Conservation (phyloP, 164 flowering plant species). For the Platanus orientalis region DNA sequence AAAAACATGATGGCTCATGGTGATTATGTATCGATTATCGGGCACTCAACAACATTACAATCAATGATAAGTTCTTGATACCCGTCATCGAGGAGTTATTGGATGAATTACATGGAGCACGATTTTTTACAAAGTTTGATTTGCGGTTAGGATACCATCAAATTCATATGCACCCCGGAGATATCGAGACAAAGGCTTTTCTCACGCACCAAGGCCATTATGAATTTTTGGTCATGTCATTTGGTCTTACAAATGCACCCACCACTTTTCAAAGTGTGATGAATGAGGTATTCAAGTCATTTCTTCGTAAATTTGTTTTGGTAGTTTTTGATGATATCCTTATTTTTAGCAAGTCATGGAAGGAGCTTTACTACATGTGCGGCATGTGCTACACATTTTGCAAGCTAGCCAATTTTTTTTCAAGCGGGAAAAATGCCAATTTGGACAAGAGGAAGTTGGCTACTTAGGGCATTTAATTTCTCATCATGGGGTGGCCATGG, state of each 20-base stretch:
- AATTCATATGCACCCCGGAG: background rate
- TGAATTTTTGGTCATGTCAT: conserved; percentile 1
- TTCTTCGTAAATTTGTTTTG: too few relatives aligned
- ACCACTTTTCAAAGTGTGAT: too few relatives aligned
- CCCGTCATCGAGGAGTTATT: conserved; percentile 5
- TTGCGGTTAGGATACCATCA: conserved; percentile 7
- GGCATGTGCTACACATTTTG: background rate
- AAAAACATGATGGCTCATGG: background rate
- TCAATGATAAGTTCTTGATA: conserved; percentile 2
- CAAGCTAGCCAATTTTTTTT: background rate
- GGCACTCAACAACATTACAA: too few relatives aligned
- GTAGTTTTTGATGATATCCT: background rate
- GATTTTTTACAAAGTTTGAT: conserved; percentile 10
- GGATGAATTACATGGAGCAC: conserved; percentile 12
- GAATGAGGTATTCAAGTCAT: too few relatives aligned
- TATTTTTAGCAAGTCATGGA: background rate
- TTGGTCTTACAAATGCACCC: too few relatives aligned
- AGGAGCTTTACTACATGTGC: background rate
- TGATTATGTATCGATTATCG: too few relatives aligned
- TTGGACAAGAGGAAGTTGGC: background rate
- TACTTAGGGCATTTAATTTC: conserved; percentile 5
- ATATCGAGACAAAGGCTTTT: conserved; percentile 11
- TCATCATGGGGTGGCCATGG: background rate
- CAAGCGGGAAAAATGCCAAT: background rate
- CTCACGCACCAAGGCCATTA: conserved; percentile 8